Base-by-base conservation (phyloP, 805 yeast species). In the Pichia nanzhaoensis region DNA sequence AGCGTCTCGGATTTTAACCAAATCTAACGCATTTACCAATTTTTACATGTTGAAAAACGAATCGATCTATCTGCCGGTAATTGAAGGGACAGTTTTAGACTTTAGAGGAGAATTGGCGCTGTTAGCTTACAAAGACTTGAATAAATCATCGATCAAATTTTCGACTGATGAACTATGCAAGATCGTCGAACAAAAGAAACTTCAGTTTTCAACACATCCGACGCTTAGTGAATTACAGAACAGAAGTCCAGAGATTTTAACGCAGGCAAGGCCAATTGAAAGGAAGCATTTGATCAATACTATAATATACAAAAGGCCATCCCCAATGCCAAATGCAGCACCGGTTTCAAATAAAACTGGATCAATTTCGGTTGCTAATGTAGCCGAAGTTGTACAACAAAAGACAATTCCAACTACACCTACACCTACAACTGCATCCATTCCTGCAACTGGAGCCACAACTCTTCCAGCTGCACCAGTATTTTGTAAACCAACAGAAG, bases 41-140 rank as follows among this genome's bases (percentile, higher is more conserved):
- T 73, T 82, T 50, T 67, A 71, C 37, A 73, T 90, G 39, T 65
- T 74, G 47, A 73, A 77, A 47, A 76, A 73, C 45, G 95, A 90
- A 63, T 67, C 77, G 2, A 71, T 86, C 18, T 65, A 70, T 2
- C 66, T 89, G 57, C 93, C 93, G 6, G 71, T 74, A 44, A 70
- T 78, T 34, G 69, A 74, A 38, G 82, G 82, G 35, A 69, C 85
- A 6, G 64, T 79, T 18, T 55, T 90, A 42, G 91, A 87, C 56
- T 73, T 91, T 43, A 79, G 86, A 52, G 84, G 84, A n/a, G 78
- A 80, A 44, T 57, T 76, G 16, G 45, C 61, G 4, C 34, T 58
- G 22, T 41, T 63, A 3, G 54, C 53, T 14, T 48, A 41, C 32
- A 39, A 45, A 12, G 17, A 22, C 16, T 14, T 5, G 27, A 28